Percentiles rank a stretch among this genome's conserved stretches.
These are phyloP conservation scores for Pyrus bretschneideri DNA, from an alignment of 306 rosid species.

Conservation along the genomic window DNA sequence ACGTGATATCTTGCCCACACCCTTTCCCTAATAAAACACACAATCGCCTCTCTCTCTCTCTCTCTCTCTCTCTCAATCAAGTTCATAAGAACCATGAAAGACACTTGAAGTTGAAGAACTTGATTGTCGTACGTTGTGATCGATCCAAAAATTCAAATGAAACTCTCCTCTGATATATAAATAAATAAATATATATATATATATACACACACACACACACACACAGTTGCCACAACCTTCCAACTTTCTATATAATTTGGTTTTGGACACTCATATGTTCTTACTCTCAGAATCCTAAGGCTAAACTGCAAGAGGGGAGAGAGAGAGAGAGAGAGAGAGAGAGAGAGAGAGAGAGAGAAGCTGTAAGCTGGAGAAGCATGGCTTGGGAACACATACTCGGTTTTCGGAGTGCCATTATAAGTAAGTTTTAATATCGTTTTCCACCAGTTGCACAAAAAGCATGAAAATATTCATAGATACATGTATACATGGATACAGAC, in stretches of 20 bases:
- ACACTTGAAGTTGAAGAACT: neutral
- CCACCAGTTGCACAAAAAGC: neutral
- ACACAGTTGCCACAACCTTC: no score
- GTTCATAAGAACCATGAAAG: neutral
- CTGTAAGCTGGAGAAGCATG: slow-evolving; percentile 37
- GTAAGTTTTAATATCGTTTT: slow-evolving; percentile 28
- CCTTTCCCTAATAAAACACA: neutral
- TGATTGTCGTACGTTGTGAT: neutral
- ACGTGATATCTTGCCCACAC: neutral
- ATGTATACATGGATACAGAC: no score
- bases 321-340: neutral
- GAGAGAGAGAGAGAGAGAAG: neutral
- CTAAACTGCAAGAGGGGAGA: neutral
- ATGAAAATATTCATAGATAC: neutral
- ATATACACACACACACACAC: no score
- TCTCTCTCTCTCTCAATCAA: neutral
- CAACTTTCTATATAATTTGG: no score
- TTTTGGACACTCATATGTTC: no score
- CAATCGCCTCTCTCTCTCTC: neutral
- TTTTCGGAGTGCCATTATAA: slow-evolving; percentile 11
- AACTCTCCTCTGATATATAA: neutral
- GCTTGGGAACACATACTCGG: slow-evolving; percentile 27
- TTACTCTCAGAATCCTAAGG: neutral
- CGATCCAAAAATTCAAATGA: neutral
- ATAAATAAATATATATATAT: no score